Conservation (phyloP, 495 filamentous ascomycete genomes). For the Neurospora sp. region DNA sequence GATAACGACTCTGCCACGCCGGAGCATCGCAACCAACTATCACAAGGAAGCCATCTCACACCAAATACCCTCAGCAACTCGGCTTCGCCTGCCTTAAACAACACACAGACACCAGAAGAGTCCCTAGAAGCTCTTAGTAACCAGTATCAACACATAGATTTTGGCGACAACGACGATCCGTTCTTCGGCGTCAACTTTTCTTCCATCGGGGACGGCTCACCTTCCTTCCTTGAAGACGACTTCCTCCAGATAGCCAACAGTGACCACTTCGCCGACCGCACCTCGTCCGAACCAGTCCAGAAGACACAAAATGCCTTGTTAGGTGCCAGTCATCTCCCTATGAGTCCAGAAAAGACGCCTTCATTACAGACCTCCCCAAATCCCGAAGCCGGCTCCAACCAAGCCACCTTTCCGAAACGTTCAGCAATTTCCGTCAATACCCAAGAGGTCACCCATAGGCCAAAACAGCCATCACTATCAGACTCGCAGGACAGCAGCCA, state of each 20-base stretch:
- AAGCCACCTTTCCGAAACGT: conserved; percentile 9
- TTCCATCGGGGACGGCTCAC: conserved; percentile 16
- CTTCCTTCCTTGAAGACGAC: conserved; percentile 26
- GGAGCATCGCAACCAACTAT: conserved; percentile 14
- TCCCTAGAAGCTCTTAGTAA: no score
- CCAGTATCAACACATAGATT: no score
- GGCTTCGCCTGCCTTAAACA: conserved; percentile 23
- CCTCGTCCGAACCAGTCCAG: conserved; percentile 5
- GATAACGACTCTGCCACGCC: conserved; percentile 14
- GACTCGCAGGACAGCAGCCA: conserved; percentile 21
- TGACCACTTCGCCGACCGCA: conserved; percentile 1
- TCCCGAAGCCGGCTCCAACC: conserved; percentile 7
- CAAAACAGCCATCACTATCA: conserved; percentile 16
- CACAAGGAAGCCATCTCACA: conserved; percentile 33
- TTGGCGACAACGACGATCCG: no score
- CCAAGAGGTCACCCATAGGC: conserved; percentile 13
- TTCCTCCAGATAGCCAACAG: conserved; percentile 3
- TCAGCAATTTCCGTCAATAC: conserved; percentile 9
- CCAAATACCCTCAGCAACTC: conserved; percentile 26
- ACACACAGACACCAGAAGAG: no score
- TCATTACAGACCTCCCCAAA: conserved; percentile 21
- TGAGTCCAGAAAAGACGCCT: conserved; percentile 28
- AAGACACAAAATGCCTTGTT: conserved; percentile 6
- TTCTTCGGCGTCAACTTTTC: no score
- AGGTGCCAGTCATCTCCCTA: conserved; percentile 12